Conservation (phyloP, 2,329 filamentous ascomycete genomes). For the Ophiocordyceps camponoti-floridani region DNA sequence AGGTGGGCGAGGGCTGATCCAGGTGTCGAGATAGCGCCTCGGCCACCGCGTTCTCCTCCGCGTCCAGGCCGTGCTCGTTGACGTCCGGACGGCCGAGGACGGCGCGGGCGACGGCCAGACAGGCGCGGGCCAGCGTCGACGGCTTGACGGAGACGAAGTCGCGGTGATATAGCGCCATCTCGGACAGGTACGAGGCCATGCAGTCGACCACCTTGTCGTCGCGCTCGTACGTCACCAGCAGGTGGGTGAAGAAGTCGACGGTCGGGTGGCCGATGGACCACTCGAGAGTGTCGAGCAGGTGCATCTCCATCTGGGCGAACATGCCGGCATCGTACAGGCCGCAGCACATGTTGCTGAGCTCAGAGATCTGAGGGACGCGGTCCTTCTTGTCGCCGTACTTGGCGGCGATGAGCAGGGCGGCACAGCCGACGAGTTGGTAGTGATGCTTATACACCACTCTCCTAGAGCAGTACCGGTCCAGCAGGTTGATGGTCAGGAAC, state of each 20-base stretch:
- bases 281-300: slow-evolving; percentile 90
- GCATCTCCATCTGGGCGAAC: slow-evolving; percentile 99
- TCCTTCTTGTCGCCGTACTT: slow-evolving; percentile 99
- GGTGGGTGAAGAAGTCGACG: slow-evolving; percentile 80
- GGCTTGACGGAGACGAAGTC: slow-evolving; percentile 90
- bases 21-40: slow-evolving; percentile 40
- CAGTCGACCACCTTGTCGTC: slow-evolving; percentile 79
- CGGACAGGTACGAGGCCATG: slow-evolving; percentile 85
- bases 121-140: slow-evolving; percentile 76
- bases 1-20: slow-evolving; percentile 37
- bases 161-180: slow-evolving; percentile 89
- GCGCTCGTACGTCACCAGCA: slow-evolving; percentile 64
- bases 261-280: slow-evolving; percentile 95
- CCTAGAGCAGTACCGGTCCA: slow-evolving; percentile 95
- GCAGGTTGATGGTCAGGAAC: slow-evolving; percentile 88
- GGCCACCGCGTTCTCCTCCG: slow-evolving; percentile 49
- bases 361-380: slow-evolving; percentile 88
- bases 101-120: slow-evolving; percentile 69
- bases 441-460: slow-evolving; percentile 98
- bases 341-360: slow-evolving; percentile 98
- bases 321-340: slow-evolving; percentile 96
- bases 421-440: slow-evolving; percentile 94
- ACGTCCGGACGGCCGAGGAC: slow-evolving; percentile 68
- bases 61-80: slow-evolving; percentile 59
- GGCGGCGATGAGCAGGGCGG: slow-evolving; percentile 85